These are phyloP conservation scores for Houttuynia cordata DNA, from an alignment of 164 flowering plant genomes.

Conservation along the genomic window DNA sequence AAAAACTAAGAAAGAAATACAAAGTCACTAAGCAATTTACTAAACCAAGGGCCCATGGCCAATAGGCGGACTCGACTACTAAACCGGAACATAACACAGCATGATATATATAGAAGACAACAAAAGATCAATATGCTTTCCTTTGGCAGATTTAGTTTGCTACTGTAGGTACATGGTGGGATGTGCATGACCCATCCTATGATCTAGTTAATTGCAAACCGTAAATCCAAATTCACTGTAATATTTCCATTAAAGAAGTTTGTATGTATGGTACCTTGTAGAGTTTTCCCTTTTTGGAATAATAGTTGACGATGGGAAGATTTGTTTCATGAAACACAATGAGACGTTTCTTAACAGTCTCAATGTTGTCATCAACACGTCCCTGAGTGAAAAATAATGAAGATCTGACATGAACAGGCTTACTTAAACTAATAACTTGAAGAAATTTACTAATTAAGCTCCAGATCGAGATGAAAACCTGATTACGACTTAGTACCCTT, in stretches of 20 bases:
- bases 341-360: slow-evolving; percentile 80
- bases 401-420: too few relatives aligned
- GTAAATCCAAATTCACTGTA: not conserved
- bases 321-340: slow-evolving; percentile 41
- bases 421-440: not conserved
- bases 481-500: slow-evolving; percentile 76
- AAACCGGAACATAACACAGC: too few relatives aligned
- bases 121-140: too few relatives aligned
- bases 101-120: too few relatives aligned
- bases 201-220: too few relatives aligned
- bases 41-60: too few relatives aligned
- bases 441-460: not conserved
- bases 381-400: slow-evolving; percentile 38
- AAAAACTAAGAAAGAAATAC: too few relatives aligned
- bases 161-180: too few relatives aligned
- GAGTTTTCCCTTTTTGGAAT: slow-evolving; percentile 57
- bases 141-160: too few relatives aligned
- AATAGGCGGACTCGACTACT: too few relatives aligned
- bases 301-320: slow-evolving; percentile 78
- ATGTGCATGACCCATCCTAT: too few relatives aligned
- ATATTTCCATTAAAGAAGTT: not conserved
- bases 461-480: slow-evolving; percentile 48
- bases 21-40: too few relatives aligned
- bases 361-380: slow-evolving; percentile 80
- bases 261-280: slow-evolving; percentile 37